A percentile compares a stretch with the other conserved stretches of the same genome.
Evolutionary conservation across 164 flowering plant species (phyloP).

Genomic region (Vitis cinerea): DNA sequence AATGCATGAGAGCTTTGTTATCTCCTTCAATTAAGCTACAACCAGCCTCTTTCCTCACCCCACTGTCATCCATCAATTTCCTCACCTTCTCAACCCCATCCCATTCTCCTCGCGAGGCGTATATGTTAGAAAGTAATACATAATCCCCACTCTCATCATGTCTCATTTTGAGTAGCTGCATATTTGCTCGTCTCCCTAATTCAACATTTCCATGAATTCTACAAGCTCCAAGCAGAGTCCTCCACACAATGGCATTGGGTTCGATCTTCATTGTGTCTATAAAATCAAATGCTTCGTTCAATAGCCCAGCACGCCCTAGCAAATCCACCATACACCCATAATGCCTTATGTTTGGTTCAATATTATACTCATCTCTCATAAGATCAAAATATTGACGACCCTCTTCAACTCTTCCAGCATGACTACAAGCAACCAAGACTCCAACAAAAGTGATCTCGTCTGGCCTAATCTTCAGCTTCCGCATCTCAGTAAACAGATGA

Average conservation of each 20-base stretch:
- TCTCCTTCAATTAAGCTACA: conserved; percentile 43
- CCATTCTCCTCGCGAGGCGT: conserved; percentile 70
- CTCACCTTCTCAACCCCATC: conserved; percentile 57
- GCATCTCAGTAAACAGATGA: conserved; percentile 45
- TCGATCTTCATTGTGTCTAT: conserved; percentile 49
- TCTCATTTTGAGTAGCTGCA: conserved; percentile 42
- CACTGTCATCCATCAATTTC: conserved; percentile 63
- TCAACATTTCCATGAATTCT: conserved; percentile 61
- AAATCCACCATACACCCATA: conserved; percentile 80
- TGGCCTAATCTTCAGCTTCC: conserved; percentile 36
- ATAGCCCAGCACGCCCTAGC: conserved; percentile 61
- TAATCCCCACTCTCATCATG: conserved; percentile 65
- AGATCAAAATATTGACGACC: conserved; percentile 52
- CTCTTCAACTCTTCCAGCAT: conserved; percentile 62
- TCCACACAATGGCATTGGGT: conserved; percentile 69
- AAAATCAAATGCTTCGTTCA: conserved; percentile 59
- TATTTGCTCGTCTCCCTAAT: conserved; percentile 54
- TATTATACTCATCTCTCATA: conserved; percentile 43
- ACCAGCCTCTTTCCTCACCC: conserved; percentile 53
- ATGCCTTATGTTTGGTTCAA: conserved; percentile 64
- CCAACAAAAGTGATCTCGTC: conserved; percentile 66
- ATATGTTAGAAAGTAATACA: conserved; percentile 60
- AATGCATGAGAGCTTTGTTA: conserved; percentile 44
- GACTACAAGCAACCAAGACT: conserved; percentile 64
- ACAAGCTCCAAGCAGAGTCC: conserved; percentile 77